These are phyloP conservation scores for Exobasidium cylindrosporum DNA, from an alignment of 1,284 basidiomycete genomes.

Conservation along the genomic window DNA sequence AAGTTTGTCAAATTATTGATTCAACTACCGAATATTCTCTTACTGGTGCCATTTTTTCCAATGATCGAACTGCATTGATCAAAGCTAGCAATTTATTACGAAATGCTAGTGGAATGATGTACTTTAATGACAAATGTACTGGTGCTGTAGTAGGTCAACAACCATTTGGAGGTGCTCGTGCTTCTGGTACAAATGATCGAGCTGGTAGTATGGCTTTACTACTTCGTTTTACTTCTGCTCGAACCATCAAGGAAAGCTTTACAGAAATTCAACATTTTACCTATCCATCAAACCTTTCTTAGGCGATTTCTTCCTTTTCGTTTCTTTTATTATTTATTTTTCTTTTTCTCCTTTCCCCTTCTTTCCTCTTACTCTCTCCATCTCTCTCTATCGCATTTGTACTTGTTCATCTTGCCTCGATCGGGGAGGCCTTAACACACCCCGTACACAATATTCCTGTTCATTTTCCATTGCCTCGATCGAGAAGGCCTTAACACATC, in stretches of 20 bases:
- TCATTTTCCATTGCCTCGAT: background rate
- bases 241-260: conserved; percentile 90
- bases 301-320: conserved; percentile 22
- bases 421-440: conserved; percentile 23
- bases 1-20: conserved; percentile 84
- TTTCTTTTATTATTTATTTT: conserved; percentile 24
- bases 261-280: conserved; percentile 41
- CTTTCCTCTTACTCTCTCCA: conserved; percentile 18
- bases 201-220: conserved; percentile 84
- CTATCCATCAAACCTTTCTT: conserved; percentile 45
- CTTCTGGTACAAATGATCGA: conserved; percentile 96
- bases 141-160: conserved; percentile 77
- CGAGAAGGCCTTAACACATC: conserved; percentile 41
- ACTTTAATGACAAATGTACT: conserved; percentile 66
- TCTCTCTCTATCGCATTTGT: conserved; percentile 21
- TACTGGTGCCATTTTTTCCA: conserved; percentile 52
- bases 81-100: conserved; percentile 51
- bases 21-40: conserved; percentile 82
- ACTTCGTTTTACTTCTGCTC: conserved; percentile 63
- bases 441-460: conserved; percentile 20
- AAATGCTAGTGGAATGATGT: conserved; percentile 53
- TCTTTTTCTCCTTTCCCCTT: conserved; percentile 15
- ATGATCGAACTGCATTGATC: conserved; percentile 50
- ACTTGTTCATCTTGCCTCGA: conserved; percentile 14
- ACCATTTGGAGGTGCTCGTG: conserved; percentile 91